Base-by-base conservation (phyloP, 2,329 filamentous ascomycete genomes). In the Leptodontidium sp. region DNA sequence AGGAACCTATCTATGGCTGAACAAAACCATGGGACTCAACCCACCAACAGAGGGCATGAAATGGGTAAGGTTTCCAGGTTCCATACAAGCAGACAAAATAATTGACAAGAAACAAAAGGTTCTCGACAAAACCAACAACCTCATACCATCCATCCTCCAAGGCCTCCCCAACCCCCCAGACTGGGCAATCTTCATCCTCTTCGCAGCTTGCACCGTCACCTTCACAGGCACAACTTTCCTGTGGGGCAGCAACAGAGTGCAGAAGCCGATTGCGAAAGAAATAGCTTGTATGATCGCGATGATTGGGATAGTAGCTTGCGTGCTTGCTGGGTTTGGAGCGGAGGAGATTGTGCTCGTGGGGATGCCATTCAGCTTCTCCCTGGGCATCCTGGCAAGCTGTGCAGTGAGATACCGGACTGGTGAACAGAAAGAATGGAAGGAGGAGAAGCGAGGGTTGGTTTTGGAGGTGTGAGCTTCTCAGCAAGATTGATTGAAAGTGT, bases 141-240 rank as follows among this genome's bases (percentile, higher is more conserved):
- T 26, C 49, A 26, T 29, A 14, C 49, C 49, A 1, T 5, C 24
- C 2, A 14, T 15, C 24, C 4, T 29, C 24, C 21, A 26, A 2
- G 21, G 6, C 21, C n/a, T 14, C 21, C 21, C 14, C 24, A 15
- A 50, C n/a, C 26, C 40, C 8, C 61, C 61, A 49, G 17, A 38
- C 21, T 47, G 61, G n/a, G 17, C 21, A 17, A 52, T 63, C 9
- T 50, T 63, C 29, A 12, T 15, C 21, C 24, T 47, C 47, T 63
- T 53, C 47, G 61, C 47, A 35, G 11, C 35, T 21, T 29, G 15
- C 1, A 63, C 61, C 17, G 47, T 35, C 1, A 17, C 24, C 26
- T 63, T 63, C 47, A 63, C 61, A 21, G 45, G 24, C 15, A 63
- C 45, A 4, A 40, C 47, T 4, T 63, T 63, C 29, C n/a, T 24